Evolutionary conservation across 2,329 filamentous ascomycete species (phyloP).

Genomic region (Simplicillium sp.): DNA sequence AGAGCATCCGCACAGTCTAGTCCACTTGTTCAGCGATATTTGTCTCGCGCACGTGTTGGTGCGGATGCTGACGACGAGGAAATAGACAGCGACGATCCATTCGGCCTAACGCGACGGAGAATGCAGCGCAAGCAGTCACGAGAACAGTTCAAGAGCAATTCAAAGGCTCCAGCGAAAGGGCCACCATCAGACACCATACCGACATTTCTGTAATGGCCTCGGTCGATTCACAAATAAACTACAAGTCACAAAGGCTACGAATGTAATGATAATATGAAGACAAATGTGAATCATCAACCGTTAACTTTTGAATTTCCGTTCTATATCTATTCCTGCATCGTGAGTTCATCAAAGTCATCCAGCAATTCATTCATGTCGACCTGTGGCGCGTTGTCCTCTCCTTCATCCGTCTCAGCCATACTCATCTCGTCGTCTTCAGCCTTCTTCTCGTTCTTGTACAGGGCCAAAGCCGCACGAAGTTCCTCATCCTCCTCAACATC

Average conservation of each 20-base stretch:
- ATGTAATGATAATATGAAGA: neutral
- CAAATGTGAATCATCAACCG: neutral
- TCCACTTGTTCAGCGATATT: too few species aligned
- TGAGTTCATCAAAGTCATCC: conserved; percentile 88
- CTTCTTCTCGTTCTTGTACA: conserved; percentile 66
- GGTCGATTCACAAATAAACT: neutral
- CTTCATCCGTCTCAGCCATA: conserved; percentile 52
- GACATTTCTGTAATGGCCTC: conserved; percentile 20
- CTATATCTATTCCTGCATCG: conserved; percentile 46
- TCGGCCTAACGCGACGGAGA: conserved; percentile 22
- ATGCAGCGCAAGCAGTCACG: conserved; percentile 19
- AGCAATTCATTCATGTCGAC: conserved; percentile 75
- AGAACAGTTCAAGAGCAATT: conserved; percentile 15
- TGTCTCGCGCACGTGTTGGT: too few species aligned
- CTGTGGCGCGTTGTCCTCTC: conserved; percentile 56
- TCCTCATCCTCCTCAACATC: conserved; percentile 96
- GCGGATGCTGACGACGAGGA: conserved; percentile 2
- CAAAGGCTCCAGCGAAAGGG: conserved; percentile 8
- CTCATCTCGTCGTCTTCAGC: conserved; percentile 56
- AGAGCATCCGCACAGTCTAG: too few species aligned
- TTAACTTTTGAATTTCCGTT: conserved; percentile 3
- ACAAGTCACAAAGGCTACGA: neutral
- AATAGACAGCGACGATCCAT: conserved; percentile 22
- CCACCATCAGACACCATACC: conserved; percentile 22
- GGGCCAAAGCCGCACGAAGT: conserved; percentile 68